Base-by-base conservation (phyloP, 805 yeast species). In the Wickerhamomyces bovis region DNA sequence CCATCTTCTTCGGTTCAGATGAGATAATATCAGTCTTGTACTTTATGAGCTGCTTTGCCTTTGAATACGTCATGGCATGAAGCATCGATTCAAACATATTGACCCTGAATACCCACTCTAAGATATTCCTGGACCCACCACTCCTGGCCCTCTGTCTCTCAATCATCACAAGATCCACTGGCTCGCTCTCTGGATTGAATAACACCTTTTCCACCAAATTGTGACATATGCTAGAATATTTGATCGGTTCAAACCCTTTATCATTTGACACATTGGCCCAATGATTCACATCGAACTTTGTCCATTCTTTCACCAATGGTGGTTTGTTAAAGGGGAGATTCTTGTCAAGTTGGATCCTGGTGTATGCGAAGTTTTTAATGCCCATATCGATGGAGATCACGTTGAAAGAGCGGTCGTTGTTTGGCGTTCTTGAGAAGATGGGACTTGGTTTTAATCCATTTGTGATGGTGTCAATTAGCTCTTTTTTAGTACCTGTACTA, bases 61-160 rank as follows among this genome's bases (percentile, higher is more conserved):
- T 52, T 1, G 47, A 41, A 30, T 50, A 54, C 3, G 65, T 46
- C 4, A 63, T 44, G 0, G 71, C 64, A 53, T 63, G 65, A 3
- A 77, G 38, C 72, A 76, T 74, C 15, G 72, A 69, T 54, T 81
- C 88, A 30, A 81, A 54, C 20, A 79, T 68, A 46, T 79, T 81
- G 5, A 78, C 72, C 43, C 73, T 69, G 25, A 80, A 57, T 3
- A 81, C 71, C 46, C 73, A 70, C 45, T 80, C 83, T 6, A 77
- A 64, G 1, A 81, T 72, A 16, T 59, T 61, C 11, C 68, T 64
- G 2, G 75, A 65, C 0, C 82, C 76, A 51, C 62, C 63, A 0
- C 78, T 69, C 43, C 86, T 66, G 38, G 74, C 66, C 36, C 87
- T 55, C 57, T 82, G 88, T 47, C 79, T 56, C 54, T 82, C 88